phyloP scores from a whole-genome alignment of 306 rosid genomes.

The Fagus sylvatica region DNA sequence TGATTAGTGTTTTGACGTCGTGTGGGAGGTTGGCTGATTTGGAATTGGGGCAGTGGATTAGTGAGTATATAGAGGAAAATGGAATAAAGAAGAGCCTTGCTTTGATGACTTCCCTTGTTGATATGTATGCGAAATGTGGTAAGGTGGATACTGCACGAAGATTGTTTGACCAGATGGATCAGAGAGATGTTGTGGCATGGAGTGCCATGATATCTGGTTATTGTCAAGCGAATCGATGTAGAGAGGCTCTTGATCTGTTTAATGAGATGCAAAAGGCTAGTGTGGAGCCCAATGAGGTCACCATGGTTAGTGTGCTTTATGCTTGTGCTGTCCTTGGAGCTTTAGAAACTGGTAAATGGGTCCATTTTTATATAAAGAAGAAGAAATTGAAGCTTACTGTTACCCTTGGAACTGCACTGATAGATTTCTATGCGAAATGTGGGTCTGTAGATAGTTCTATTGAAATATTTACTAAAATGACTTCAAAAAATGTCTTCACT shows the following conservation, averaged over 20 bases:
- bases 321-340: conserved; percentile 66
- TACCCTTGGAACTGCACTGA: conserved; percentile 60
- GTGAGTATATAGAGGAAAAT: conserved; percentile 38
- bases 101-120: conserved; percentile 53
- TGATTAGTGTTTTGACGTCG: conserved; percentile 53
- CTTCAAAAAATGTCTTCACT: conserved; percentile 40
- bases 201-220: conserved; percentile 72
- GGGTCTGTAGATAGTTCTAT: conserved; percentile 51
- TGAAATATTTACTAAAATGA: conserved; percentile 50
- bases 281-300: conserved; percentile 61
- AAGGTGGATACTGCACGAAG: conserved; percentile 44
- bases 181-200: conserved; percentile 63
- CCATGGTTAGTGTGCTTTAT: conserved; percentile 65
- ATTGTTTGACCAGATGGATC: conserved; percentile 50
- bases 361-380: conserved; percentile 50
- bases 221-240: conserved; percentile 51
- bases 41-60: conserved; percentile 56
- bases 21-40: conserved; percentile 57
- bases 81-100: conserved; percentile 35
- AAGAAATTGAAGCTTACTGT: conserved; percentile 62
- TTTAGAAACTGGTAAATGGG: conserved; percentile 66
- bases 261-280: conserved; percentile 51
- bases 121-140: conserved; percentile 68
- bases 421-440: conserved; percentile 63
- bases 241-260: conserved; percentile 61